Evolutionary conservation across 2,329 filamentous ascomycete species (phyloP), one percentile per base, ranked within the genome.

Genomic region (Penicillium sp.): DNA sequence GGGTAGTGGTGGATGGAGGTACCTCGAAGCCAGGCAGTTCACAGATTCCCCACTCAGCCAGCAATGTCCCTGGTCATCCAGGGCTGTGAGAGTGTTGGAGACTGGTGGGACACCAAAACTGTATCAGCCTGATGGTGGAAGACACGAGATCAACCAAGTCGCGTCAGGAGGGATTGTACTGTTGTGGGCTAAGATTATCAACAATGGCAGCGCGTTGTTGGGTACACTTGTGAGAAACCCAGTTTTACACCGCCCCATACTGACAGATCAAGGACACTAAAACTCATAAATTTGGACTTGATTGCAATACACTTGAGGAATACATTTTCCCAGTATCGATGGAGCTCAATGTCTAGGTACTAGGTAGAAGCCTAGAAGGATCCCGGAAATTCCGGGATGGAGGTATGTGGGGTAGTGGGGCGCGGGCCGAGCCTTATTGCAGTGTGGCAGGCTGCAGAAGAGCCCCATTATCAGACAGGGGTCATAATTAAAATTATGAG

Each of bases 391-490:
- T 31, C 20, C 20, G 25, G 25, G 25, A 5, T 22, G 42, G 43
- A 31, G 17, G 7, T n/a, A n/a, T 20, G 35, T 42, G 50, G 50
- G 35, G 50, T 28, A 25, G 50, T 42, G 50, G 50, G 38, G 49
- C 49, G 17, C 49, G 49, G 49, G 15, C 50, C 50, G 50, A 53
- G 17, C 37, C 37, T 53, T 42, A 38, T 53, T 8, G 25, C 37
- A 34, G 50, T 22, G 12, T 14, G 35, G 37, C 14, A 42, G 28
- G 22, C 38, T 53, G 50, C 49, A 25, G 35, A 15, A 6, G 50
- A 43, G 50, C 37, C 38, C 38, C 50, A 53, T 50, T 50, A 17
- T 50, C 20, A 20, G 12, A 14, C 31, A 31, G 25, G 42, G 42
- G 42, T 14, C 25, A n/a, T 7, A 6, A 45, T 45, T 17, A 45